Evolutionary conservation across 2,329 filamentous ascomycete species (phyloP).

Genomic region (Metarhizium rileyi): DNA sequence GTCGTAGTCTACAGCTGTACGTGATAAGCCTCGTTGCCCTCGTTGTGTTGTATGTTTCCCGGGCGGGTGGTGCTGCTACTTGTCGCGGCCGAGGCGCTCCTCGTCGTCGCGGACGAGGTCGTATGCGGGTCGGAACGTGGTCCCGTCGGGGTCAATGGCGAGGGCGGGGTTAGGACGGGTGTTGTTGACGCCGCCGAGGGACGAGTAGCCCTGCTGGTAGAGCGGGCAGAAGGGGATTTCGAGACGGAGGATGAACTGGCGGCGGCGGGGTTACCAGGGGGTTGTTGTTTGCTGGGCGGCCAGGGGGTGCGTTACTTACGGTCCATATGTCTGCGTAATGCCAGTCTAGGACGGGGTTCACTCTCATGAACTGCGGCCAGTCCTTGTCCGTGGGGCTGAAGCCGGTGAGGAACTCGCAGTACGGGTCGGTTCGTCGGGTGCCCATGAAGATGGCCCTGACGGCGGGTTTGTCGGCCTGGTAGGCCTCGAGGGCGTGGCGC

Average conservation of each 20-base stretch:
- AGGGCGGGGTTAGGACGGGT: conserved; percentile 82
- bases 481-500: conserved; percentile 69
- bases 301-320: conserved; percentile 42
- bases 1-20: too few relatives aligned
- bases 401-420: conserved; percentile 66
- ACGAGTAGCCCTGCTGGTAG: conserved; percentile 85
- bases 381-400: conserved; percentile 83
- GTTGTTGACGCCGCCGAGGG: conserved; percentile 80
- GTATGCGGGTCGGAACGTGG: conserved; percentile 60
- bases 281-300: too few relatives aligned
- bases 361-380: conserved; percentile 87
- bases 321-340: conserved; percentile 92
- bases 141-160: conserved; percentile 26
- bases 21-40: too few relatives aligned
- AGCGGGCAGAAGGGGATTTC: conserved; percentile 75
- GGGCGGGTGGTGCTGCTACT: conserved; percentile 17
- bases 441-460: conserved; percentile 50
- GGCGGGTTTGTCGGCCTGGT: conserved; percentile 52
- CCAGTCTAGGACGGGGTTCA: conserved; percentile 97
- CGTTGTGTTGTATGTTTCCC: not conserved
- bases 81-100: conserved; percentile 67
- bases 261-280: not conserved
- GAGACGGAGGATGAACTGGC: conserved; percentile 70
- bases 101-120: conserved; percentile 65
- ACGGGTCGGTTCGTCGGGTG: conserved; percentile 87